Evolutionary conservation across 495 filamentous ascomycete species (phyloP), one percentile per base, ranked within the genome.

Genomic region (Tuber umbilicatum): DNA sequence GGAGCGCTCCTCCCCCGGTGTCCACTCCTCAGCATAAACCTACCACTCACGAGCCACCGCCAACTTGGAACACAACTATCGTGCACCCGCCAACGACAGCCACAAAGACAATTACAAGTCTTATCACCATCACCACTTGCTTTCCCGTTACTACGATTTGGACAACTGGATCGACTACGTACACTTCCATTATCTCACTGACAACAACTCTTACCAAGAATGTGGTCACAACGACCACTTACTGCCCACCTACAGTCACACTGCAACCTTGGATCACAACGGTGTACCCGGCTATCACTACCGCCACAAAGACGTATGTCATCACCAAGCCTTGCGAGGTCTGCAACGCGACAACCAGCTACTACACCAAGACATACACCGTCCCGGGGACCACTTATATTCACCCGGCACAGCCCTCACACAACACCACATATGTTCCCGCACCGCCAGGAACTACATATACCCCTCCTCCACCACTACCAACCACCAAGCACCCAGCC

Each of bases 311-410:
- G 14, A 80, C 78, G 31, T 80, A 74, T 21, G 72, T 77, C 41
- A 38, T 80, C 41, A 80, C 78, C 21, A 78, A 79, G 72, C 55
- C 72, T 21, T 79, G 77, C 23, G 35, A 70, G 21, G 31, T 41
- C 64, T 80, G 75, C 69, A 14, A 64, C 9, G 50, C 69, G 16
- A 73, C 45, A 31, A 79, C 77, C 14, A 74, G 60, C 27, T 79
- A 76, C 73, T 81, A 81, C 72, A 80, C 79, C 37, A 80, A 68
- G 17, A 79, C 77, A 10, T 71, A 64, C 27, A 75, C 75, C 42
- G 37, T 47, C 6, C 75, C 73, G 9, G 72, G 64, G 35, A 43
- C 41, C 69, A 39, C 37, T 27, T 70, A 39, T 31, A 27, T 16
- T 6, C 14, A n/a, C 17, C 23, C 17, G 21, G 27, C 41, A 42